A percentile compares a stretch with the other conserved stretches of the same genome.
Conservation (phyloP, 2,329 filamentous ascomycete species). For the Trichoderma sp. region DNA sequence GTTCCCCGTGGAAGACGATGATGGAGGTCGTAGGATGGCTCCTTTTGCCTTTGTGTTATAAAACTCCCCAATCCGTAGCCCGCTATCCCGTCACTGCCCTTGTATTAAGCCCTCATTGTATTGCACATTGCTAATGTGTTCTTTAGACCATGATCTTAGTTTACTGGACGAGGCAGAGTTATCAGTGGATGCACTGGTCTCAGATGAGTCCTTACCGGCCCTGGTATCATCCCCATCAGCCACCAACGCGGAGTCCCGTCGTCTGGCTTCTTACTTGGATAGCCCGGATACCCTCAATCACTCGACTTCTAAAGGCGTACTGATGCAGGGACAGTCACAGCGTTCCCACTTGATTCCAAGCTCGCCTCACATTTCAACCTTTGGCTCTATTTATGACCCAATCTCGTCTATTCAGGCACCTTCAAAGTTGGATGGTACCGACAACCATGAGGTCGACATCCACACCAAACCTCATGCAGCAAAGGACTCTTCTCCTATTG, state of each 20-base stretch:
- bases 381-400: conserved; percentile 30
- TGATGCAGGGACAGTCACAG: conserved; percentile 26
- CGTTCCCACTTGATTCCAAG: conserved; percentile 30
- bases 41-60: conserved; percentile 45
- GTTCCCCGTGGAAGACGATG: conserved; percentile 60
- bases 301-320: conserved; percentile 28
- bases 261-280: conserved; percentile 22
- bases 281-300: not conserved
- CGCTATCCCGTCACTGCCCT: not conserved
- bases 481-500: not conserved
- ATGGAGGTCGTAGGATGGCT: conserved; percentile 58
- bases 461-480: not conserved
- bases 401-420: conserved; percentile 39
- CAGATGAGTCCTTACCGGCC: conserved; percentile 50
- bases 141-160: conserved; percentile 63
- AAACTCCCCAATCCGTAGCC: conserved; percentile 26
- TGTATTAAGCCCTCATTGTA: not conserved
- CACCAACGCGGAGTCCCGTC: conserved; percentile 21
- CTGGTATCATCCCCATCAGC: conserved; percentile 17
- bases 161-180: conserved; percentile 61
- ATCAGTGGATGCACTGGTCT: conserved; percentile 69
- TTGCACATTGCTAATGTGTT: conserved; percentile 44
- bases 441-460: conserved; percentile 41
- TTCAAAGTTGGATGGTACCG: conserved; percentile 30
- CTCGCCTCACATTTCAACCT: conserved; percentile 31